Conservation (phyloP, 2,329 filamentous ascomycete species). For the Xylariaceae sp. region DNA sequence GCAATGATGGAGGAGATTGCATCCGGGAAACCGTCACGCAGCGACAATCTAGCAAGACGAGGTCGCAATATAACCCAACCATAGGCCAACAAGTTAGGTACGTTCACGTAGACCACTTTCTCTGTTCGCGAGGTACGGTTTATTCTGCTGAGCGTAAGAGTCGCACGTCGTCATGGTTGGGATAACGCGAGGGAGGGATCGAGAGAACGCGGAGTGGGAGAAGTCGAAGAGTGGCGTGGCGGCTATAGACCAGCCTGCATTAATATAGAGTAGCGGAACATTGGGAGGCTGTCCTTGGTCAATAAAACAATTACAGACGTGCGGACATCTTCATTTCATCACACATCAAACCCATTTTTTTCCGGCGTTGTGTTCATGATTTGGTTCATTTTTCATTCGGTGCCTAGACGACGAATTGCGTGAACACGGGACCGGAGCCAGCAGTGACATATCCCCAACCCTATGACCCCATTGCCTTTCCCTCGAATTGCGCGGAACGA, state of each 20-base stretch:
- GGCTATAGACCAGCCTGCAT: neutral
- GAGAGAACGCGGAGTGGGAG: neutral
- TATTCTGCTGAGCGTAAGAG: neutral
- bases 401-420: constrained; percentile 33
- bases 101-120: neutral
- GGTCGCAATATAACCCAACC: too few relatives aligned
- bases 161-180: neutral
- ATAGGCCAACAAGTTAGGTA: neutral
- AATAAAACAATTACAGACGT: constrained; percentile 3
- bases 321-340: constrained; percentile 9
- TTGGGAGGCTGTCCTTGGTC: constrained; percentile 1
- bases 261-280: constrained; percentile 1
- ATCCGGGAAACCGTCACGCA: too few relatives aligned
- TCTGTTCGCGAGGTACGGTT: neutral
- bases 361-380: constrained; percentile 20
- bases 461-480: constrained; percentile 31
- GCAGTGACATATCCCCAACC: constrained; percentile 28
- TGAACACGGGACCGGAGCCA: constrained; percentile 34
- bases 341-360: constrained; percentile 8
- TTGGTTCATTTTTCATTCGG: constrained; percentile 35
- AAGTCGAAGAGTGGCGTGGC: neutral
- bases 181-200: neutral
- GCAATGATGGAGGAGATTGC: neutral
- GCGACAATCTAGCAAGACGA: too few relatives aligned
- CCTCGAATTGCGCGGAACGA: constrained; percentile 32